A percentile compares a stretch with the other conserved stretches of the same genome.
Conservation (phyloP, 257 asterid genomes). For the Solanum stenotomum region DNA sequence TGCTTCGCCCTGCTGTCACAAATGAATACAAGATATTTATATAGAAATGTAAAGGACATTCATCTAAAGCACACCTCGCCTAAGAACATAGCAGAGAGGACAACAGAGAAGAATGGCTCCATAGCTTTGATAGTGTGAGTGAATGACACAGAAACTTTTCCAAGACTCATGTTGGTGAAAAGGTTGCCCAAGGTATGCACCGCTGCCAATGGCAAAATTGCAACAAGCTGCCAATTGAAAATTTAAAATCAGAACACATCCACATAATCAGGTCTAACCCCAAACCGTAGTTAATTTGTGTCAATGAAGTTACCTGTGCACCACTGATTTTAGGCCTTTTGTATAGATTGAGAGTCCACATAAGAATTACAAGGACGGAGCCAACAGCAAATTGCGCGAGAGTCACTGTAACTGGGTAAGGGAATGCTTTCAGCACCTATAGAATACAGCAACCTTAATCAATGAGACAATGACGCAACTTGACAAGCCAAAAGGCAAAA, state of each 20-base stretch:
- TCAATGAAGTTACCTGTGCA: slow-evolving; percentile 47
- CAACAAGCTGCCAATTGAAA: slow-evolving; percentile 50
- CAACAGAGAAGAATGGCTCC: slow-evolving; percentile 92
- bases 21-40: background rate
- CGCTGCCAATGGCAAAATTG: slow-evolving; percentile 73
- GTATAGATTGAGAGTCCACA: slow-evolving; percentile 85
- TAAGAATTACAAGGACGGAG: slow-evolving; percentile 49
- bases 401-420: slow-evolving; percentile 79
- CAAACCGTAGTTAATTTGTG: background rate
- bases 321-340: slow-evolving; percentile 86
- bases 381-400: slow-evolving; percentile 84
- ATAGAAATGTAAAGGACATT: background rate
- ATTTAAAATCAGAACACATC: background rate
- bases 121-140: slow-evolving; percentile 90
- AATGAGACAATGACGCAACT: background rate
- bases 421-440: slow-evolving; percentile 78
- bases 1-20: background rate
- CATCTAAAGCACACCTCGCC: slow-evolving; percentile 45
- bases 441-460: background rate
- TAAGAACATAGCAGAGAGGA: slow-evolving; percentile 78
- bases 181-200: slow-evolving; percentile 85
- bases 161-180: slow-evolving; percentile 93
- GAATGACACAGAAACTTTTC: slow-evolving; percentile 87
- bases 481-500: background rate
- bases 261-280: background rate